Evolutionary conservation across 805 yeast genomes (phyloP).

Genomic region (Cyberlindnera nakhonratchasimensis): DNA sequence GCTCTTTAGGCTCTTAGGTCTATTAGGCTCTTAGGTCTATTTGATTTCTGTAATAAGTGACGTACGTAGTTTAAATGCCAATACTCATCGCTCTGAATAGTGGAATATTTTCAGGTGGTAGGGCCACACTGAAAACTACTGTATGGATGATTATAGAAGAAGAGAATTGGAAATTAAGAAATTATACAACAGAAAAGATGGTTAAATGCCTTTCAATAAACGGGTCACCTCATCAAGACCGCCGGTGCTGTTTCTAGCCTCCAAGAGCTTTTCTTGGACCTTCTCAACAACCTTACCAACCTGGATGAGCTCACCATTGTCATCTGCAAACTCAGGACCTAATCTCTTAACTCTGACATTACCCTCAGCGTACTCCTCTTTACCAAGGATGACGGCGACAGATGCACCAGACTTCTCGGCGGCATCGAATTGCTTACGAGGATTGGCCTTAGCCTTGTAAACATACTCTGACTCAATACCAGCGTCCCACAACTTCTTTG

Average conservation of each 20-base stretch:
- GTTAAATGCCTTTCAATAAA: conserved; percentile 38
- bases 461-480: conserved; percentile 90
- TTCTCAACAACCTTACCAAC: conserved; percentile 55
- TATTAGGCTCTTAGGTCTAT: too few species aligned
- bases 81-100: background rate
- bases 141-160: background rate
- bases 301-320: conserved; percentile 78
- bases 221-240: conserved; percentile 66
- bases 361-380: conserved; percentile 81
- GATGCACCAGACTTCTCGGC: conserved; percentile 94
- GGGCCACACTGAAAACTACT: too few species aligned
- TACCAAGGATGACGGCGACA: conserved; percentile 89
- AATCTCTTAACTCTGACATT: conserved; percentile 80
- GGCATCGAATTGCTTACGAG: conserved; percentile 95
- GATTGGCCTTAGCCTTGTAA: conserved; percentile 90
- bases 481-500: conserved; percentile 79
- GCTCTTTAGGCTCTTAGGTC: too few species aligned
- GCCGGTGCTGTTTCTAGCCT: conserved; percentile 38
- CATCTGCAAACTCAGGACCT: conserved; percentile 84
- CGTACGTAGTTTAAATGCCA: background rate
- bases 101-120: too few species aligned
- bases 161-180: background rate
- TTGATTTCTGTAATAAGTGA: background rate
- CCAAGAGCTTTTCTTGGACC: conserved; percentile 50
- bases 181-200: background rate